Evolutionary conservation across 139 green algal species (phyloP), one percentile per base, ranked within the genome.

Genomic region (Chlorella sorokiniana): DNA sequence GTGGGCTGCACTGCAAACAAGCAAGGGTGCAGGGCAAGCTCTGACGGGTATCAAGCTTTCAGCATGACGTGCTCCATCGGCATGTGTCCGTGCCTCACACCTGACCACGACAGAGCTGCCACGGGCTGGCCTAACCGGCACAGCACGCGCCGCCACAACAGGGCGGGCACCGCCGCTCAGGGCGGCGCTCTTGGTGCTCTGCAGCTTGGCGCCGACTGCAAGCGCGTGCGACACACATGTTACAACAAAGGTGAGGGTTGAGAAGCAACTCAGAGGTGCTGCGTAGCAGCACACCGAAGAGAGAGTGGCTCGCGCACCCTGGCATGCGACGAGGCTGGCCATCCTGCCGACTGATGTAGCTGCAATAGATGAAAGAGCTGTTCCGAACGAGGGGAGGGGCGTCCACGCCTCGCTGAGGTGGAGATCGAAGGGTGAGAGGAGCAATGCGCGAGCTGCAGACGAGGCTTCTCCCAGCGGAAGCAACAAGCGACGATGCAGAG

Each of bases 91-190:
- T n/a, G n/a, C n/a, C n/a, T n/a, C 81, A 75, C 38, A 40, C 81
- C 70, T 83, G 69, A 86, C 81, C 18, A 84, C 81, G 9, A 85
- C 31, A 29, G 73, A 54, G 5, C 44, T 23, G 45, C 65, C 37
- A 37, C 80, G 72, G 44, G 67, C 80, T 44, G 67, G 52, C n/a
- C 75, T 42, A 31, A 44, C 59, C 31, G 59, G 40, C 5, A 59
- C 59, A 0, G 27, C 18, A 33, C 75, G 31, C 48, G 37, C 18
- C 40, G 75, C 75, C 41, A n/a, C 40, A 40, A 10, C 59, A 23
- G 73, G 6, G 27, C n/a, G 74, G 33, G 56, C 56, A 35, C 33
- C 74, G 56, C 74, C 72, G 16, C 33, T 29, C 4, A 80, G 37
- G 6, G 74, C 54, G 38, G 37, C n/a, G 56, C 56, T 37, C 16